phyloP scores from a whole-genome alignment of 139 green algal genomes.

The Picochlorum sp. region DNA sequence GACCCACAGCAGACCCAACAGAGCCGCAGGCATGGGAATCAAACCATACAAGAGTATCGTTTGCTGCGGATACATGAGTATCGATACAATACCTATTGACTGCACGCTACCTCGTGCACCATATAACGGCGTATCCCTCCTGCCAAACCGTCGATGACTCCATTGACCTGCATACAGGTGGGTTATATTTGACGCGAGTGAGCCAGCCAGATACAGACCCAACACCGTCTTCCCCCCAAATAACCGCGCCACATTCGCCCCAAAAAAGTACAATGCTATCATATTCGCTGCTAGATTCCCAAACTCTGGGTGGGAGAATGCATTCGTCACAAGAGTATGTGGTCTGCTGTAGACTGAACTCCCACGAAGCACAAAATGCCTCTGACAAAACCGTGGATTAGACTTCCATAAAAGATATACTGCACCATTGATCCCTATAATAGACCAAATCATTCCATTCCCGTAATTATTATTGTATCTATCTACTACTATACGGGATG shows the following conservation, averaged over 20 bases:
- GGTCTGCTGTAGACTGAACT: conserved; percentile 27
- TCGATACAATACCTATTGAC: conserved; percentile 27
- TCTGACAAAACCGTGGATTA: conserved; percentile 14
- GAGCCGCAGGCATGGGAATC: conserved; percentile 42
- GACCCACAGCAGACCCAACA: conserved; percentile 42
- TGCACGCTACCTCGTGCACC: conserved; percentile 43
- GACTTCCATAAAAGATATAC: conserved; percentile 36
- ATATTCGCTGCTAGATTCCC: conserved; percentile 42
- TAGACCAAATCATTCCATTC: conserved; percentile 25
- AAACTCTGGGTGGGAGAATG: conserved; percentile 32
- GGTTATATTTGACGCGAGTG: conserved; percentile 17
- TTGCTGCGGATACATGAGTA: conserved; percentile 34
- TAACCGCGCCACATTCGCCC: conserved; percentile 8
- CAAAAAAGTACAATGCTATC: conserved; percentile 52
- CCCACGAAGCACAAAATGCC: conserved; percentile 30
- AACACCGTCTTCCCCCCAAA: conserved; percentile 33
- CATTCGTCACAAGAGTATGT: conserved; percentile 35
- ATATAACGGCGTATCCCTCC: not conserved
- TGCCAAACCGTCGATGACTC: not conserved
- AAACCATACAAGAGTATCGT: conserved; percentile 48
- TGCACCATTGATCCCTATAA: conserved; percentile 38
- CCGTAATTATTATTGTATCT: not conserved
- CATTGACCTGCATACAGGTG: no score
- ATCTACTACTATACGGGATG: no score
- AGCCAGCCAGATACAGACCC: conserved; percentile 27